phyloP scores from a whole-genome alignment of 306 rosid genomes.

The Fragaria vesca region DNA sequence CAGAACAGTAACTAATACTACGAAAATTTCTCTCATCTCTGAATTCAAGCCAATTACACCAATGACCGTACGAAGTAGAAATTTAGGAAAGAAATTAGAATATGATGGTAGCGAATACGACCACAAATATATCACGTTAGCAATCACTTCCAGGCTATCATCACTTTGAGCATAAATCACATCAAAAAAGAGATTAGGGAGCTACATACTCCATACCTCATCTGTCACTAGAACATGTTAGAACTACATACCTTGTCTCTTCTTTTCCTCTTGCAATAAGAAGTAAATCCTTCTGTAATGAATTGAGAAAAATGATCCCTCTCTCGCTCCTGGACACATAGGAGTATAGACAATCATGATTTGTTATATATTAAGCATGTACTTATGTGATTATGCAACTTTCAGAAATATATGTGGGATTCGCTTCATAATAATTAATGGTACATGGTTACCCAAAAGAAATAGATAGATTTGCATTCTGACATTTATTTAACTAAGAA shows the following conservation, averaged over 20 bases:
- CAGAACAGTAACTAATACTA: background rate
- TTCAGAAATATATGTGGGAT: background rate
- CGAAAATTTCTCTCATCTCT: background rate
- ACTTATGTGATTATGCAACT: background rate
- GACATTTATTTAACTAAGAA: background rate
- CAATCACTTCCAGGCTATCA: background rate
- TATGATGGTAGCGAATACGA: background rate
- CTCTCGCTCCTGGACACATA: constrained; percentile 69
- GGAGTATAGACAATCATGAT: background rate
- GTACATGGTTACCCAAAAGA: background rate
- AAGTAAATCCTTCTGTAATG: constrained; percentile 85
- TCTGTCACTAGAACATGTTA: background rate
- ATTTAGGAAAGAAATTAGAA: background rate
- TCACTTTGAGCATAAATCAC: background rate
- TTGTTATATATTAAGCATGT: background rate
- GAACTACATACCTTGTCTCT: constrained; percentile 75
- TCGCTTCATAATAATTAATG: background rate
- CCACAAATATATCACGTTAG: background rate
- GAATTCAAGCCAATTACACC: background rate
- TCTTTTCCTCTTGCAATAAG: constrained; percentile 98
- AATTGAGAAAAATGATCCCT: constrained; percentile 92
- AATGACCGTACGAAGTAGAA: background rate
- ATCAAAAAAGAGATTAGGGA: background rate
- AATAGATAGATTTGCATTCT: background rate
- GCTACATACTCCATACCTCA: background rate